These are phyloP conservation scores for Phytophthora multivora DNA, from an alignment of 352 stramenopile species.

Conservation along the genomic window DNA sequence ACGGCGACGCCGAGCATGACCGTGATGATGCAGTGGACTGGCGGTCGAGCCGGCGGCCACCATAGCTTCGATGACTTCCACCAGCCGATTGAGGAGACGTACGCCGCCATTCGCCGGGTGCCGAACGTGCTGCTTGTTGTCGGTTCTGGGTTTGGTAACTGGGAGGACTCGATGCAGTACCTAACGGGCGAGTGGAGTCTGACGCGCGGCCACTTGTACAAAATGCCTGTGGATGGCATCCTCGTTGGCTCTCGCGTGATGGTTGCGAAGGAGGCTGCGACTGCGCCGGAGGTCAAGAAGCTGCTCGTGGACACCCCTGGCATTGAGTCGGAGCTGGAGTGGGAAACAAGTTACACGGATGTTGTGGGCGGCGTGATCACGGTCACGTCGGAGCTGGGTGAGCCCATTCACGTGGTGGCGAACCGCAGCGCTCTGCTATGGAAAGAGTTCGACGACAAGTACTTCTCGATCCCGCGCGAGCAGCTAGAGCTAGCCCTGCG, in stretches of 20 bases:
- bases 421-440: conserved; percentile 79
- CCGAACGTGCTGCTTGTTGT: conserved; percentile 86
- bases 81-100: conserved; percentile 69
- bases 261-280: conserved; percentile 89
- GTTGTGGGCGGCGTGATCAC: conserved; percentile 78
- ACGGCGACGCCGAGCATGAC: conserved; percentile 58
- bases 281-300: conserved; percentile 81
- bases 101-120: conserved; percentile 79
- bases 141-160: conserved; percentile 88
- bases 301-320: conserved; percentile 83
- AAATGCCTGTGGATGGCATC: conserved; percentile 86
- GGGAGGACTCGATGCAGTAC: conserved; percentile 79
- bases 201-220: conserved; percentile 43
- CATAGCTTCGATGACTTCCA: conserved; percentile 92
- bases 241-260: conserved; percentile 85
- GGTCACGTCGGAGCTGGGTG: conserved; percentile 83
- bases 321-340: conserved; percentile 71
- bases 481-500: conserved; percentile 70
- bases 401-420: conserved; percentile 87
- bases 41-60: conserved; percentile 84
- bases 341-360: conserved; percentile 80
- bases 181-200: conserved; percentile 87
- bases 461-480: conserved; percentile 78
- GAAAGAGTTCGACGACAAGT: conserved; percentile 88
- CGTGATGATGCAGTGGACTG: conserved; percentile 90